Evolutionary conservation across 495 filamentous ascomycete genomes (phyloP).

Genomic region (Paragyromitra xinjiangensis): DNA sequence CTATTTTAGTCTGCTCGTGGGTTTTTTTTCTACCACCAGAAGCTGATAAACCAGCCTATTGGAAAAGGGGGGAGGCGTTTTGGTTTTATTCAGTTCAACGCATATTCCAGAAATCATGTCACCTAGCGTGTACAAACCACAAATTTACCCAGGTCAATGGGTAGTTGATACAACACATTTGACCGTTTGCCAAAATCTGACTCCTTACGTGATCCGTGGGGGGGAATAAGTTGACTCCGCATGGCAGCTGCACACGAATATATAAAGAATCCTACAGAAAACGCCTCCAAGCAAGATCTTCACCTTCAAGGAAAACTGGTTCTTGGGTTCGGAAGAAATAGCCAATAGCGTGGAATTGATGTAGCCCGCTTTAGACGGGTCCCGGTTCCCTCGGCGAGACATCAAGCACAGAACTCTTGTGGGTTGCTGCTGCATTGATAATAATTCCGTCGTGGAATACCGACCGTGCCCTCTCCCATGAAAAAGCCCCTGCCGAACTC

Average conservation of each 20-base stretch:
- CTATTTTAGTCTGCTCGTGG: background rate
- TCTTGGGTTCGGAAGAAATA: background rate
- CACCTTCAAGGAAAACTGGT: background rate
- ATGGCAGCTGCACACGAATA: background rate
- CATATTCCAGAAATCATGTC: background rate
- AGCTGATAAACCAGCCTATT: slow-evolving; percentile 15
- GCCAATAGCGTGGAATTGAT: background rate
- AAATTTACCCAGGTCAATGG: slow-evolving; percentile 1
- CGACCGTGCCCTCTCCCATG: background rate
- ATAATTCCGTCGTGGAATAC: background rate
- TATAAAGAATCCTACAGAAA: background rate
- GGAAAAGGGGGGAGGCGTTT: slow-evolving; percentile 5
- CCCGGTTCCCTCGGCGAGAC: background rate
- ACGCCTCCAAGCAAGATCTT: background rate
- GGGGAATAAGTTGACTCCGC: background rate
- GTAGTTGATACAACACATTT: background rate
- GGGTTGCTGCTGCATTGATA: background rate
- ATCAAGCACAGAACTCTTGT: slow-evolving; percentile 2
- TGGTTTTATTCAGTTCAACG: slow-evolving; percentile 7
- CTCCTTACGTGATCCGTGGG: background rate
- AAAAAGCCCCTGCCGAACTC: background rate
- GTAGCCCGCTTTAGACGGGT: background rate
- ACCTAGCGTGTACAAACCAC: slow-evolving; percentile 1
- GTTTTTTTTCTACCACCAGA: background rate
- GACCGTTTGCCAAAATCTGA: background rate